Conservation (phyloP, 257 asterid species). For the Solanum bulbocastanum region DNA sequence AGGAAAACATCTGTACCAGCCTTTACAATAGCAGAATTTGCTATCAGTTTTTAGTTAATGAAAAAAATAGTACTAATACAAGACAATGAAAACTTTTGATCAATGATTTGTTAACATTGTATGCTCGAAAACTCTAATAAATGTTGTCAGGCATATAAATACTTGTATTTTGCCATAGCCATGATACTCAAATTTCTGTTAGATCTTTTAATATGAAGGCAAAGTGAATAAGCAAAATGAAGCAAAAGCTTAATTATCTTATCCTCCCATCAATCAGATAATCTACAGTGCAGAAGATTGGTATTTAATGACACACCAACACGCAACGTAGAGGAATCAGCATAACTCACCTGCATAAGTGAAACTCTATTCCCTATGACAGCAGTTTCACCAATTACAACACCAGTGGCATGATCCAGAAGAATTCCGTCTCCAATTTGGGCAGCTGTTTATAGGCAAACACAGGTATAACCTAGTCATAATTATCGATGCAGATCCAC, state of each 20-base stretch:
- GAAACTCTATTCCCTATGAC: constrained; percentile 35
- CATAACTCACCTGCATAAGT: constrained; percentile 27
- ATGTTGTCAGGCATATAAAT: not conserved
- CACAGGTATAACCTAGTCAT: not conserved
- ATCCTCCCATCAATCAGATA: not conserved
- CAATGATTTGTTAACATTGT: not conserved
- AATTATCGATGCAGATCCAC: not conserved
- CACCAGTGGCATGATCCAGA: constrained; percentile 36
- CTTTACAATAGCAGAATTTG: not conserved
- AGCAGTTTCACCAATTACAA: constrained; percentile 41
- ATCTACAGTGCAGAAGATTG: not conserved
- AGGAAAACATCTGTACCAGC: not conserved
- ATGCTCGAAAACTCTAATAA: not conserved
- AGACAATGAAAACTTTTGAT: not conserved
- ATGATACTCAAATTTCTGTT: not conserved
- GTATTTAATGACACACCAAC: not conserved
- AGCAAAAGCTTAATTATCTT: not conserved
- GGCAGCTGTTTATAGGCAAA: constrained; percentile 20
- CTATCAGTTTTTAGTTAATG: not conserved
- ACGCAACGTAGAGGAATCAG: not conserved
- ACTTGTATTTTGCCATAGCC: not conserved
- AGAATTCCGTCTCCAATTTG: constrained; percentile 36
- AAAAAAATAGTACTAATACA: not conserved
- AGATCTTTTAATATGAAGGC: not conserved
- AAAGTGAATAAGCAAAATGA: not conserved